Conservation (phyloP, 108 stramenopile genomes). For the Nannochloropsis gaditana region DNA sequence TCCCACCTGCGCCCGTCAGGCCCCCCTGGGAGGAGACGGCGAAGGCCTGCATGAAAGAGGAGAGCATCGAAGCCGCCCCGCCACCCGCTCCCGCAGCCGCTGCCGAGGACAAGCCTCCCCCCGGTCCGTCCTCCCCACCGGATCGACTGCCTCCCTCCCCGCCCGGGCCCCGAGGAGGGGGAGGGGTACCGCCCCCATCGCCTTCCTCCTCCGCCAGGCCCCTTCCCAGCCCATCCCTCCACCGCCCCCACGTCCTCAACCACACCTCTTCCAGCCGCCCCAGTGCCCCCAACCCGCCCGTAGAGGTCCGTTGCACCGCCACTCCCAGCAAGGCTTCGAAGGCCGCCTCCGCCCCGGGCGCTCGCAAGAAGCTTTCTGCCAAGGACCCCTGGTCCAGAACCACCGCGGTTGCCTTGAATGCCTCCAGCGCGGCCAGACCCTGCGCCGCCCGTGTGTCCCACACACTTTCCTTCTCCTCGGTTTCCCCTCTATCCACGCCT, state of each 20-base stretch:
- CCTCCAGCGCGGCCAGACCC: not conserved
- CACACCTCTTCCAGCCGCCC: not conserved
- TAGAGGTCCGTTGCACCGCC: not conserved
- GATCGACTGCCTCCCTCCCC: not conserved
- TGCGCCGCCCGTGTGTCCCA: not conserved
- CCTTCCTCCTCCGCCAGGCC: not conserved
- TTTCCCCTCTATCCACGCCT: not conserved
- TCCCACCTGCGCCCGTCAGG: not conserved
- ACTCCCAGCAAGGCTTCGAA: not conserved
- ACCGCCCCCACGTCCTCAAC: not conserved
- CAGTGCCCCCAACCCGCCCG: slow-evolving; percentile 4
- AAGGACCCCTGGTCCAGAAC: not conserved
- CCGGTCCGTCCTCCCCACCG: not conserved
- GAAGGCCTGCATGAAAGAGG: slow-evolving; percentile 21
- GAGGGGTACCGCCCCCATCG: not conserved
- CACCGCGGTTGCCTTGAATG: not conserved
- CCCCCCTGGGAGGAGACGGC: not conserved
- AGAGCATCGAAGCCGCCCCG: slow-evolving; percentile 22
- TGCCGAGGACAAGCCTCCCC: not conserved
- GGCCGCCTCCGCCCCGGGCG: not conserved
- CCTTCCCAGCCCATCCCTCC: not conserved
- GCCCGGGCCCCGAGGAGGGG: not conserved
- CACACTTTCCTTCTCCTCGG: not conserved
- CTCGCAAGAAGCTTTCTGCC: not conserved
- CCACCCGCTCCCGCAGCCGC: not conserved